phyloP scores from a whole-genome alignment of 345 rosid species.

The Gossypium australe region DNA sequence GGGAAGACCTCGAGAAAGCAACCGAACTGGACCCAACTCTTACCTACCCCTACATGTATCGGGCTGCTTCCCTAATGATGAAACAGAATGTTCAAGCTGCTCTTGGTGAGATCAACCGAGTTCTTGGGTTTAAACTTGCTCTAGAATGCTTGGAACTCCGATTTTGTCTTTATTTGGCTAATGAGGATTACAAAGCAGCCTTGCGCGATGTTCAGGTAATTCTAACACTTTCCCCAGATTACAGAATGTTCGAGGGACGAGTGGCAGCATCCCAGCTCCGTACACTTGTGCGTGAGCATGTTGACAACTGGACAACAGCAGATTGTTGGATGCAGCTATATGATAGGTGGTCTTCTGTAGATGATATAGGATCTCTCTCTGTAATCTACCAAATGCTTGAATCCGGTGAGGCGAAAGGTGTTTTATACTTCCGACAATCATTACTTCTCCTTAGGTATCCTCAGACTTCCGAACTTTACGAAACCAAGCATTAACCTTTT shows the following conservation, averaged over 20 bases:
- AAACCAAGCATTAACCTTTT: no score
- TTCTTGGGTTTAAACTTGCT: constrained; percentile 90
- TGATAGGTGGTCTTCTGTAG: constrained; percentile 93
- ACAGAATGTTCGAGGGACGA: constrained; percentile 88
- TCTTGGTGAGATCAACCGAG: constrained; percentile 72
- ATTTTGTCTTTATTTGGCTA: constrained; percentile 84
- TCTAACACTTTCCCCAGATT: constrained; percentile 81
- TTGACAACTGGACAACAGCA: constrained; percentile 85
- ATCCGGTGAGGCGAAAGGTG: constrained; percentile 81
- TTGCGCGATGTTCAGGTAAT: constrained; percentile 88
- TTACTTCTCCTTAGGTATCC: constrained; percentile 83
- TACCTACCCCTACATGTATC: constrained; percentile 90
- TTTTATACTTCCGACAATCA: constrained; percentile 93
- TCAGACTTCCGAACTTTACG: background rate
- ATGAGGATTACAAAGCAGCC: constrained; percentile 76
- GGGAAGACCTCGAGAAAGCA: constrained; percentile 84
- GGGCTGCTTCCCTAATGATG: constrained; percentile 75
- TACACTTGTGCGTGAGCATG: constrained; percentile 82
- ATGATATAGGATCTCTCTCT: constrained; percentile 94
- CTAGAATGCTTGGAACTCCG: constrained; percentile 91
- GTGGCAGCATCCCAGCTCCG: constrained; percentile 81
- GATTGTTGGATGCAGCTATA: constrained; percentile 98
- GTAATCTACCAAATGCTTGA: constrained; percentile 99
- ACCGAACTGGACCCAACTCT: constrained; percentile 85
- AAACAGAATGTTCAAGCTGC: constrained; percentile 74